Evolutionary conservation across 805 yeast species (phyloP).

Genomic region (Saturnispora sekii): DNA sequence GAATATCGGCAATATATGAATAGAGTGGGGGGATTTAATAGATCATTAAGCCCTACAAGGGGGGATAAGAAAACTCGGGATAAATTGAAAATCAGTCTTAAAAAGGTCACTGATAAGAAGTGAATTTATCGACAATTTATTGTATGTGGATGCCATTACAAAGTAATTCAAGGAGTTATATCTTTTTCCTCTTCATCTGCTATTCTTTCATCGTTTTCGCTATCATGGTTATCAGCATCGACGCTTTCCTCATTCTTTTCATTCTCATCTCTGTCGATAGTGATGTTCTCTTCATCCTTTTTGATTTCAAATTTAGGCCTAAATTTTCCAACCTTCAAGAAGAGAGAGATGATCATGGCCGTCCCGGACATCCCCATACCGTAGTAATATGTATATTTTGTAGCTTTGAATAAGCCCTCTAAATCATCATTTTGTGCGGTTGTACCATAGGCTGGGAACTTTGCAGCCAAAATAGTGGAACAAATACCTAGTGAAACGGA

Average conservation of each 20-base stretch:
- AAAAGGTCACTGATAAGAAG: not conserved
- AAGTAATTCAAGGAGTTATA: not conserved
- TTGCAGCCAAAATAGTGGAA: conserved; percentile 30
- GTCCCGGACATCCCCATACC: conserved; percentile 29
- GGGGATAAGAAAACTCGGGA: conserved; percentile 5
- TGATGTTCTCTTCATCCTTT: not conserved
- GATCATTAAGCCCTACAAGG: conserved; percentile 40
- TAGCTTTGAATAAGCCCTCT: conserved; percentile 24
- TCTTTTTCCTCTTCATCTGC: not conserved
- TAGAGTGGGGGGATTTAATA: conserved; percentile 44
- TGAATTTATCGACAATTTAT: no score
- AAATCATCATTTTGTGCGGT: conserved; percentile 17
- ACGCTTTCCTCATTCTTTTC: not conserved
- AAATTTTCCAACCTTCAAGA: conserved; percentile 30
- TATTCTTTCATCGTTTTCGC: not conserved
- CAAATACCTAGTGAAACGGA: conserved; percentile 35
- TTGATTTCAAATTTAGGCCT: conserved; percentile 14
- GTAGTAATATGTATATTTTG: conserved; percentile 31
- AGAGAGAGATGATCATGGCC: conserved; percentile 24
- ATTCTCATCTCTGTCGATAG: not conserved
- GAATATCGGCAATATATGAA: conserved; percentile 55
- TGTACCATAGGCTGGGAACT: conserved; percentile 25
- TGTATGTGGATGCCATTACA: no score
- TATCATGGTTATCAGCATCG: not conserved
- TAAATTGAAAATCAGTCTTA: not conserved